These are phyloP conservation scores for Acacia melanoxylon DNA, from an alignment of 306 rosid genomes.

Conservation along the genomic window DNA sequence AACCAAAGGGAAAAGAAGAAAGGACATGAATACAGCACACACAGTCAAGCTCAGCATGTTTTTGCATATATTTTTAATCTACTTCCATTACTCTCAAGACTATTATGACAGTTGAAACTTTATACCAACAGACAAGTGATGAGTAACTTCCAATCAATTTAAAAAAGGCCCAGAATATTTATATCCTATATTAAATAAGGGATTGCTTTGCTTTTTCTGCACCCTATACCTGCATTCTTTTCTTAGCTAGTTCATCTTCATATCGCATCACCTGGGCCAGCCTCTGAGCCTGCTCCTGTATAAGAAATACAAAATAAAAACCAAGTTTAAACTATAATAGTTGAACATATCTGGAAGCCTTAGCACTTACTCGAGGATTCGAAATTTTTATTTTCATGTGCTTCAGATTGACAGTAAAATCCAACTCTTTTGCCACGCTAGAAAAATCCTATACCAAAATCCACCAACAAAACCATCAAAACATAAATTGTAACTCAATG, in stretches of 20 bases:
- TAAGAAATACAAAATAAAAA: slow-evolving; percentile 30
- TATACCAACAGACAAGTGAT: too few species aligned
- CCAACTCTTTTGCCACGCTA: slow-evolving; percentile 82
- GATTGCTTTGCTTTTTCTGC: slow-evolving; percentile 15
- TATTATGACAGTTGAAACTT: too few species aligned
- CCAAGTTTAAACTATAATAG: neutral
- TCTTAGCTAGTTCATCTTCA: slow-evolving; percentile 87
- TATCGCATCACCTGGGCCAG: slow-evolving; percentile 79
- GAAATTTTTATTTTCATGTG: slow-evolving; percentile 99
- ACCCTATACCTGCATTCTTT: slow-evolving; percentile 81
- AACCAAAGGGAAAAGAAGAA: too few species aligned
- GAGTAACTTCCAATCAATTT: too few species aligned
- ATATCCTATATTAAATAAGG: slow-evolving; percentile 7
- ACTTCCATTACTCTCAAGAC: too few species aligned
- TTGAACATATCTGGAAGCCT: slow-evolving; percentile 27
- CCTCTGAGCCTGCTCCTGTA: slow-evolving; percentile 82
- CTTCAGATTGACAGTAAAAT: slow-evolving; percentile 74
- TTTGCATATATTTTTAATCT: too few species aligned
- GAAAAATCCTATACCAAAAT: slow-evolving; percentile 79
- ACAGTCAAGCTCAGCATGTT: too few species aligned
- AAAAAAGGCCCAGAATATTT: too few species aligned
- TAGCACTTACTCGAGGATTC: slow-evolving; percentile 86
- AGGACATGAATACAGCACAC: too few species aligned
- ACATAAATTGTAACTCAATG: slow-evolving; percentile 26
- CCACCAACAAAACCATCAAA: slow-evolving; percentile 20